A percentile compares a stretch with the other conserved stretches of the same genome.
Conservation (phyloP, 805 yeast genomes). For the Pichia phayaonensis region DNA sequence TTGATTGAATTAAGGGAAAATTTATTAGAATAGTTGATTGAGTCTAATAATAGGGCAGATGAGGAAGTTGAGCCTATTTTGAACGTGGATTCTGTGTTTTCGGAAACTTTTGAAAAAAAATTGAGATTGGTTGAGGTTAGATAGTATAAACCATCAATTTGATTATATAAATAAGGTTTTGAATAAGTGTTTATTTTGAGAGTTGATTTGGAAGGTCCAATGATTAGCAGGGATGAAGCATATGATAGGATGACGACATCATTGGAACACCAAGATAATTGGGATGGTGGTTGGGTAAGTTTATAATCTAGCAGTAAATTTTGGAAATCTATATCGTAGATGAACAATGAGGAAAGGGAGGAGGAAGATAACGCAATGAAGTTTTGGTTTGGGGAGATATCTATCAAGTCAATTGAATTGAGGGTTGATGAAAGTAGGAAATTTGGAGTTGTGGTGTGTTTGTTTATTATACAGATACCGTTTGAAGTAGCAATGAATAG, state of each 20-base stretch:
- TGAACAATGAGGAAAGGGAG: background rate
- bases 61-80: conserved; percentile 80
- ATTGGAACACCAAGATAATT: conserved; percentile 65
- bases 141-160: conserved; percentile 63
- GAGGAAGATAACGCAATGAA: conserved; percentile 1
- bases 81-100: conserved; percentile 52
- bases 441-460: background rate
- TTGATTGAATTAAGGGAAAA: conserved; percentile 80
- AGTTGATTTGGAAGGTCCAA: conserved; percentile 62
- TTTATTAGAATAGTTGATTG: conserved; percentile 54
- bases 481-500: conserved; percentile 1
- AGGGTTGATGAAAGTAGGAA: background rate
- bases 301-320: conserved; percentile 1
- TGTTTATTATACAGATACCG: background rate
- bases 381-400: conserved; percentile 8
- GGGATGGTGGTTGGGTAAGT: background rate
- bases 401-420: background rate
- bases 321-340: conserved; percentile 1
- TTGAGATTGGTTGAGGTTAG: conserved; percentile 52
- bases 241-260: conserved; percentile 63
- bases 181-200: conserved; percentile 45
- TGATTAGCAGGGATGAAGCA: conserved; percentile 55
- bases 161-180: conserved; percentile 40
- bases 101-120: conserved; percentile 56
- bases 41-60: conserved; percentile 74